A percentile compares a stretch with the other conserved stretches of the same genome.
phyloP scores from a whole-genome alignment of 441 rosid species.

The Erysimum pusillum region DNA sequence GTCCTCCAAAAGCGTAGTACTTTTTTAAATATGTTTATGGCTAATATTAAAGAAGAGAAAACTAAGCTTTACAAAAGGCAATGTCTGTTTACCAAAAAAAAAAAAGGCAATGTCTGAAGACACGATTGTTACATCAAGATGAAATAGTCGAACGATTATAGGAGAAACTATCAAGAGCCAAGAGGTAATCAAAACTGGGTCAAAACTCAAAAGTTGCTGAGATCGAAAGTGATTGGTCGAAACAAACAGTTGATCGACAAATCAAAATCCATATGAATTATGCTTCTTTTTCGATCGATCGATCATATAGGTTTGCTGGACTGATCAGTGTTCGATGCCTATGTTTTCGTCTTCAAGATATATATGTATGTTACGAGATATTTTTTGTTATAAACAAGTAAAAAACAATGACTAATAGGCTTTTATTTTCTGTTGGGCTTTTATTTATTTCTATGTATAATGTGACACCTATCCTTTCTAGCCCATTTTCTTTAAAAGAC shows the following conservation, averaged over 20 bases:
- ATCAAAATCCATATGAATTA: not conserved
- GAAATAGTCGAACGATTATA: not conserved
- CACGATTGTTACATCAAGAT: not conserved
- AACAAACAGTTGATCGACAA: not conserved
- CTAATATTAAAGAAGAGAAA: not conserved
- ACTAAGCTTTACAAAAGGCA: not conserved
- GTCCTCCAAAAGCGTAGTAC: not conserved
- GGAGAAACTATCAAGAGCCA: not conserved
- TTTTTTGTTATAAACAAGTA: too few relatives aligned
- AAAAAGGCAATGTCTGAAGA: not conserved
- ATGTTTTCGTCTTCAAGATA: too few relatives aligned
- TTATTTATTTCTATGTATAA: not conserved
- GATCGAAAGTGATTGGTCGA: not conserved
- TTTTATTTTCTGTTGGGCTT: constrained; percentile 2
- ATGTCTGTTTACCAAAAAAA: too few relatives aligned
- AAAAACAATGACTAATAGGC: not conserved
- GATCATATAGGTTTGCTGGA: not conserved
- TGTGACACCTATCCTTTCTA: constrained; percentile 1
- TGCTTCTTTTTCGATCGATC: too few relatives aligned
- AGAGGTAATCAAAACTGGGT: not conserved
- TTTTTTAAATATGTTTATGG: not conserved
- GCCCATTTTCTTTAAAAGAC: not conserved
- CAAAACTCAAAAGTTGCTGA: too few relatives aligned
- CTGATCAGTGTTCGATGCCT: not conserved
- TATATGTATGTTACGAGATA: not conserved